phyloP scores from a whole-genome alignment of 306 rosid species.

The Comarum palustre region DNA sequence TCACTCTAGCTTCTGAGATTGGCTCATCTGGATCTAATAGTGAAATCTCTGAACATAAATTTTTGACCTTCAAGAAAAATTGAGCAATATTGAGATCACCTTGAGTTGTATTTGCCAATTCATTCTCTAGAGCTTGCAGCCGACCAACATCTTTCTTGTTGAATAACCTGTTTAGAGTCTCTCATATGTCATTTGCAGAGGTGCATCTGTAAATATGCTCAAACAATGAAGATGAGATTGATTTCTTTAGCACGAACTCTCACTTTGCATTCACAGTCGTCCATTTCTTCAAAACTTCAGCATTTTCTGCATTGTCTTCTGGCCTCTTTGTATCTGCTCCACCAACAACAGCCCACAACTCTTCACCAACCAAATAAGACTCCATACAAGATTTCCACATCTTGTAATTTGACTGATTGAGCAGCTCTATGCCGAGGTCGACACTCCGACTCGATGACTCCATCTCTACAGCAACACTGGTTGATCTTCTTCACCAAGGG shows the following conservation, averaged over 20 bases:
- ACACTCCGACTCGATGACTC: neutral
- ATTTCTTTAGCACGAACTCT: neutral
- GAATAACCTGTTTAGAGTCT: neutral
- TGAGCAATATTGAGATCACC: neutral
- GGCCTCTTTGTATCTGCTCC: neutral
- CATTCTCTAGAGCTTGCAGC: constrained; percentile 1
- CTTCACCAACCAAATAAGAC: neutral
- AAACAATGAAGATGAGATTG: neutral
- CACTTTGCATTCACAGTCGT: neutral
- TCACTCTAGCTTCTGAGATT: neutral
- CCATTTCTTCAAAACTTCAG: neutral
- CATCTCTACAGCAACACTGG: neutral
- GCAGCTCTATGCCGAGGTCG: neutral
- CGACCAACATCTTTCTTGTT: neutral
- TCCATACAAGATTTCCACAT: neutral
- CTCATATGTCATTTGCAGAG: neutral
- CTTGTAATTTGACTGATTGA: neutral
- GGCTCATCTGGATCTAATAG: constrained; percentile 2
- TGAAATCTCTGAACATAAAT: constrained; percentile 6
- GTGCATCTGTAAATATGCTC: neutral
- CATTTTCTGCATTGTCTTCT: too few species aligned
- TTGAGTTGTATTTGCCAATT: neutral
- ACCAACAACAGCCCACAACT: constrained; percentile 2
- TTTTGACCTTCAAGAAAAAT: constrained; percentile 14
- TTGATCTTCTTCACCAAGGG: neutral